These are phyloP conservation scores for Penicillium steckii DNA, from an alignment of 495 filamentous ascomycete genomes.

Conservation along the genomic window DNA sequence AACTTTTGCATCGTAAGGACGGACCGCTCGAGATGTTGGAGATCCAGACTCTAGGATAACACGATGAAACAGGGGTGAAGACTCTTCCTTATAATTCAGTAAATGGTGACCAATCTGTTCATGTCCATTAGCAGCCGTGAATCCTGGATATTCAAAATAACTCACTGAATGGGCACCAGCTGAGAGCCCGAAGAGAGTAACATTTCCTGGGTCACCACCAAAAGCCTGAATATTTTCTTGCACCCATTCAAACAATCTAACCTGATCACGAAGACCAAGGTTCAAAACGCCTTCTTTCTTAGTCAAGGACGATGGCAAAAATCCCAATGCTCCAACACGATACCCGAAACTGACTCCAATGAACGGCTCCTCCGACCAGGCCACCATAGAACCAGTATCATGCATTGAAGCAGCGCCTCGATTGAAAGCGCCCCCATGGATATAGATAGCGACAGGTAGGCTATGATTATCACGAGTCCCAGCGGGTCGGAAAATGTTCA, in stretches of 20 bases:
- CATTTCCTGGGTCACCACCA: slow-evolving; percentile 60
- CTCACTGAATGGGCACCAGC: slow-evolving; percentile 62
- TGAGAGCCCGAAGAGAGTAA: slow-evolving; percentile 63
- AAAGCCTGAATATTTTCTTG: slow-evolving; percentile 56
- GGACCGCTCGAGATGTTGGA: slow-evolving; percentile 58
- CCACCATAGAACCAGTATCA: slow-evolving; percentile 49
- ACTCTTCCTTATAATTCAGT: slow-evolving; percentile 44
- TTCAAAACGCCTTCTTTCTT: slow-evolving; percentile 58
- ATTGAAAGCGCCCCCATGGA: slow-evolving; percentile 41
- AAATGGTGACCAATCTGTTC: slow-evolving; percentile 63
- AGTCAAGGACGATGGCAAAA: slow-evolving; percentile 51
- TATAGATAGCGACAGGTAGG: slow-evolving; percentile 59
- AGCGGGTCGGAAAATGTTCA: slow-evolving; percentile 51
- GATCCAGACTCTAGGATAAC: slow-evolving; percentile 65
- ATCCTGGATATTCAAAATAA: background rate
- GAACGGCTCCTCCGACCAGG: slow-evolving; percentile 54
- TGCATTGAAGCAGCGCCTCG: slow-evolving; percentile 36
- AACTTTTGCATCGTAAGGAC: slow-evolving; percentile 52
- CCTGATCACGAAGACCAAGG: slow-evolving; percentile 63
- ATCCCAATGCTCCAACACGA: slow-evolving; percentile 64
- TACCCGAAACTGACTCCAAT: slow-evolving; percentile 60
- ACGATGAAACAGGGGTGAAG: slow-evolving; percentile 52
- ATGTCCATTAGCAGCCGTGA: slow-evolving; percentile 3
- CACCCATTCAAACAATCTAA: slow-evolving; percentile 59
- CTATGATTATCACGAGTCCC: slow-evolving; percentile 25